Evolutionary conservation across 805 yeast species (phyloP).

Genomic region (Candida sanyiensis): DNA sequence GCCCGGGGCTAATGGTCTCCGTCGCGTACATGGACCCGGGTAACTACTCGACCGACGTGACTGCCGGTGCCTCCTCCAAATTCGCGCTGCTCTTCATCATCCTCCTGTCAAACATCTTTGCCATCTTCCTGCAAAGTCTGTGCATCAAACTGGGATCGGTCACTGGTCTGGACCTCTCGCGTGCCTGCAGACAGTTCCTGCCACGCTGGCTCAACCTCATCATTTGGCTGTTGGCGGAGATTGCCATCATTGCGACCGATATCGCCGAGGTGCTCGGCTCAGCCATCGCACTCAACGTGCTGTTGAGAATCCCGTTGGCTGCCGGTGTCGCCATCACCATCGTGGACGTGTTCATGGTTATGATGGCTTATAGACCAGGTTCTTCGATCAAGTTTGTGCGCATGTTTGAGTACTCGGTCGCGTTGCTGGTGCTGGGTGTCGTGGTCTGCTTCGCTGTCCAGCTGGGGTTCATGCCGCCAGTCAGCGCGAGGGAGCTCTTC

Average conservation of each 20-base stretch:
- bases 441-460: conserved; percentile 29
- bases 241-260: conserved; percentile 89
- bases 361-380: conserved; percentile 72
- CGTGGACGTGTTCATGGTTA: conserved; percentile 71
- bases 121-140: conserved; percentile 74
- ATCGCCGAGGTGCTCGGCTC: conserved; percentile 93
- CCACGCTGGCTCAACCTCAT: conserved; percentile 60
- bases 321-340: conserved; percentile 77
- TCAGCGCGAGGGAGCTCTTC: conserved; percentile 41
- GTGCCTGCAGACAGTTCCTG: conserved; percentile 69
- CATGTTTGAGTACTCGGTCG: conserved; percentile 29
- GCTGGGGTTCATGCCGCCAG: conserved; percentile 47
- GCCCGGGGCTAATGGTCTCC: conserved; percentile 83
- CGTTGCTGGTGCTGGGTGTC: conserved; percentile 1
- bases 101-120: conserved; percentile 74
- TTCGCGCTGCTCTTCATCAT: conserved; percentile 69
- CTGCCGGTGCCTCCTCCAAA: conserved; percentile 78
- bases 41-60: conserved; percentile 82
- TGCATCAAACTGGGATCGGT: conserved; percentile 85
- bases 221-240: conserved; percentile 74
- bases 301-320: conserved; percentile 68
- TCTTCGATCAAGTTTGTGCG: conserved; percentile 71
- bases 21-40: conserved; percentile 96
- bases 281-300: conserved; percentile 76
- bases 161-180: conserved; percentile 84